Base-by-base conservation (phyloP, 441 rosid genomes). In the Mallotus repandus region DNA sequence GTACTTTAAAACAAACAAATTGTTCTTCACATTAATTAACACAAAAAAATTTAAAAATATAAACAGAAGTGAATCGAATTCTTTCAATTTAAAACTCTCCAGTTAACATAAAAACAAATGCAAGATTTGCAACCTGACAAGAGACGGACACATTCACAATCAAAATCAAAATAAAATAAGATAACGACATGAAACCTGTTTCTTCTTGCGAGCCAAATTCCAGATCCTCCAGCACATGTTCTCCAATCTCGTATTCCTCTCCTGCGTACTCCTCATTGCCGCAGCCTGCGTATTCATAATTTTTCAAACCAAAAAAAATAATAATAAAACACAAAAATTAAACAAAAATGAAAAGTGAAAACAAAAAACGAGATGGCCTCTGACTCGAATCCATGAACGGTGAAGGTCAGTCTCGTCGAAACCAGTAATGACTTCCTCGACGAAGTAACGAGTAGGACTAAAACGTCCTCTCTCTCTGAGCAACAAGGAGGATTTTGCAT, bases 321-420 rank as follows among this genome's bases (percentile, higher is more conserved):
- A 25, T 25, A 18, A 18, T 4, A 0, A 50, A 50, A 50, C 18
- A 1, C 4, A 16, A 13, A 56, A 60, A 45, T 3, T 15, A 46
- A 12, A 5, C 22, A 19, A 11, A 32, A 1, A 5, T 64, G 4
- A 52, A 2, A 29, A 1, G 12, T 25, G 61, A 75, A 72, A 72
- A 80, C 2, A 29, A 29, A 29, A 29, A 29, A 29, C n/a, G 32
- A 29, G 32, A 29, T 29, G 32, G 32, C 45, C 59, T 68, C 70
- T 1, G 66, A 92, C 98, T 89, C 81, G 82, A 62, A 81, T 86
- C 98, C 98, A 93, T 11, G 97, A 91, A 66, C 97, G 94, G 38
- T 96, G 90, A 64, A 96, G 99, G 87, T 96, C 99, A 76, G 97
- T 93, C 84, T 93, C 99, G 83, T 96, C 97, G 82, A 85, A 93